phyloP scores from a whole-genome alignment of 306 rosid genomes.

The Trifolium fragiferum region DNA sequence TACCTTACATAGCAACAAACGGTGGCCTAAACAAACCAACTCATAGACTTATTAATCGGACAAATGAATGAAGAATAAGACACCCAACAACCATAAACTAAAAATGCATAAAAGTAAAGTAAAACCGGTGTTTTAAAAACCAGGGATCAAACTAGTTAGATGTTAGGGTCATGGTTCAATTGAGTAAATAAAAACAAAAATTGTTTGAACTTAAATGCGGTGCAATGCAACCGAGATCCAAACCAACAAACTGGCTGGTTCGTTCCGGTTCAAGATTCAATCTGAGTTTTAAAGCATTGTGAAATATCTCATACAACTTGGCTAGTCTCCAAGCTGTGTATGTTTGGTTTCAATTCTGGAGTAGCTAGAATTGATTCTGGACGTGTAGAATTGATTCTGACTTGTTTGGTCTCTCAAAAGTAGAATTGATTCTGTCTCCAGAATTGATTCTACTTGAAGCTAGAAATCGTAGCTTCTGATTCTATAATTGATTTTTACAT shows the following conservation, averaged over 20 bases:
- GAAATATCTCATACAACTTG: background rate
- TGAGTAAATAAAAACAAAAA: background rate
- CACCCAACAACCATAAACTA: conserved; percentile 18
- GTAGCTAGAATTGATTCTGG: too few species aligned
- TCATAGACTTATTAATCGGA: background rate
- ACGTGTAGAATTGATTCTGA: too few species aligned
- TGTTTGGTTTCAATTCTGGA: too few species aligned
- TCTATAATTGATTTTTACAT: too few species aligned
- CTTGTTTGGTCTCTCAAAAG: too few species aligned
- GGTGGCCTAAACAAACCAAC: conserved; percentile 8
- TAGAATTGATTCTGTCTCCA: too few species aligned
- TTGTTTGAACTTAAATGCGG: too few species aligned
- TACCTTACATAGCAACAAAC: conserved; percentile 11
- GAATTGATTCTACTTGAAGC: too few species aligned
- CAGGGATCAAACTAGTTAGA: background rate
- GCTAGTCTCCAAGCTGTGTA: background rate
- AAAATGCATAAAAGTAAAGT: background rate
- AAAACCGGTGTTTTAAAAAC: background rate
- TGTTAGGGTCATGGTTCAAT: background rate
- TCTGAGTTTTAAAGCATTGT: background rate
- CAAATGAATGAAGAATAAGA: conserved; percentile 11
- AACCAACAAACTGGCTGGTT: background rate
- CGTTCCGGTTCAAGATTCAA: background rate
- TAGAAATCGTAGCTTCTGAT: too few species aligned
- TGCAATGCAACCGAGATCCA: background rate